Base-by-base conservation (phyloP, 2,329 filamentous ascomycete genomes). In the Cordyceps javanica region DNA sequence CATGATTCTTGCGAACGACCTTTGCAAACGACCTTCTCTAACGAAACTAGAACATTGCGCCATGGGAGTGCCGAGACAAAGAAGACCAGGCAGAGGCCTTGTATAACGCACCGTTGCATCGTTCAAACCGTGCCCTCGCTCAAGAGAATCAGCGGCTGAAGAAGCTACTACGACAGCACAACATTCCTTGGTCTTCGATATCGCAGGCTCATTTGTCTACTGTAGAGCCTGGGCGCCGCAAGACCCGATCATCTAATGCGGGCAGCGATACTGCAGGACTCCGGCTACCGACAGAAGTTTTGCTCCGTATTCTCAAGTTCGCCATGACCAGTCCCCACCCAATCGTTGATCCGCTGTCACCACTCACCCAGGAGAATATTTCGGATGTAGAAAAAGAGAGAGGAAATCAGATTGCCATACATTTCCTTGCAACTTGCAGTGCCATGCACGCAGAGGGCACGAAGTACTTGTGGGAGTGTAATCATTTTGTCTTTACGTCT, bases 401-500 rank as follows among this genome's bases (percentile, higher is more conserved):
- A n/a, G 69, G 70, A 16, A 75, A 77, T 57, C 74, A 79, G 61
- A 73, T 83, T 55, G 77, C 80, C 56, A 80, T 82, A 48, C 73
- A 81, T 62, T 78, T 82, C 53, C 68, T 84, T 3, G 72, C 74
- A 4, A 80, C 80, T 3, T 82, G 77, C 67, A 78, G 69, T 62
- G 75, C 76, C 16, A 77, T 81, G 59, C 64, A 76, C 36, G 62
- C 68, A 3, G 81, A 84, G 63, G 81, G 80, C 36, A 75, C 69
- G 14, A 74, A 72, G 19, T 72, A 76, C 50, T 61, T 84, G 11
- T 82, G 81, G 77, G 69, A 72, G 25, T 77, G 73, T 52, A 84
- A 84, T 64, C 68, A 69, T 0, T 83, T 83, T 61, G 67, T 75
- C 25, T 84, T 84, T 67, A 84, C 81, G 0, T 77, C 72, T n/a